A percentile compares a stretch with the other conserved stretches of the same genome.
phyloP scores from a whole-genome alignment of 2,329 filamentous ascomycete genomes.

The Elsinoe fawcettii region DNA sequence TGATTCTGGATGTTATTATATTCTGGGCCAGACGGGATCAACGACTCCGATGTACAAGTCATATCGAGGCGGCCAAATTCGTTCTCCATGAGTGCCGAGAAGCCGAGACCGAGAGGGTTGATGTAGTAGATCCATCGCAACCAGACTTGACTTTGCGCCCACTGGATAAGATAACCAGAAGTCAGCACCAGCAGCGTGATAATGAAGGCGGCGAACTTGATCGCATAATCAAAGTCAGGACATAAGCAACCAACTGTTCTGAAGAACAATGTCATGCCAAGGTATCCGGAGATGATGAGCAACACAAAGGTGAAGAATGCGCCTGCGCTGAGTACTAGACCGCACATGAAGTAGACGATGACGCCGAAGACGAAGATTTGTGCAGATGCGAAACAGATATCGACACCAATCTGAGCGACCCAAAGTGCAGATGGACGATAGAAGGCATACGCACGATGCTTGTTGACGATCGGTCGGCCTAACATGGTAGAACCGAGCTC shows the following conservation, averaged over 20 bases:
- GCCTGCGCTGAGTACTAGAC: constrained; percentile 59
- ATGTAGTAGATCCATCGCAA: constrained; percentile 73
- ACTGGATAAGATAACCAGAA: constrained; percentile 77
- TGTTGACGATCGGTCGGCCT: constrained; percentile 69
- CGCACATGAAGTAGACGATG: constrained; percentile 74
- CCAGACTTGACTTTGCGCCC: constrained; percentile 66
- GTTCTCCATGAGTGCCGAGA: constrained; percentile 76
- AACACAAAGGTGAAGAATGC: constrained; percentile 73
- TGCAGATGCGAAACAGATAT: constrained; percentile 58
- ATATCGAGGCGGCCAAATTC: constrained; percentile 67
- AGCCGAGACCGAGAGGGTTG: constrained; percentile 66
- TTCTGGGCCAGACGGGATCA: constrained; percentile 62
- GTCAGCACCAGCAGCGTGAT: constrained; percentile 79
- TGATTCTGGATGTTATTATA: constrained; percentile 68
- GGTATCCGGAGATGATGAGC: constrained; percentile 29
- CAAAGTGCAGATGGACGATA: constrained; percentile 74
- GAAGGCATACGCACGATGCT: constrained; percentile 76
- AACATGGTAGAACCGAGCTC: constrained; percentile 70
- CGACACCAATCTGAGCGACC: constrained; percentile 75
- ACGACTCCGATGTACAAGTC: constrained; percentile 57
- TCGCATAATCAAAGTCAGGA: constrained; percentile 76
- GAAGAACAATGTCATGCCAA: constrained; percentile 69
- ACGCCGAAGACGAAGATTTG: constrained; percentile 66
- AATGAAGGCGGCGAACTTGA: constrained; percentile 68
- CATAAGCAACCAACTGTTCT: constrained; percentile 66